These are phyloP conservation scores for Symbiodinium pilosum DNA, from an alignment of 73 alveolate genomes.

Conservation along the genomic window DNA sequence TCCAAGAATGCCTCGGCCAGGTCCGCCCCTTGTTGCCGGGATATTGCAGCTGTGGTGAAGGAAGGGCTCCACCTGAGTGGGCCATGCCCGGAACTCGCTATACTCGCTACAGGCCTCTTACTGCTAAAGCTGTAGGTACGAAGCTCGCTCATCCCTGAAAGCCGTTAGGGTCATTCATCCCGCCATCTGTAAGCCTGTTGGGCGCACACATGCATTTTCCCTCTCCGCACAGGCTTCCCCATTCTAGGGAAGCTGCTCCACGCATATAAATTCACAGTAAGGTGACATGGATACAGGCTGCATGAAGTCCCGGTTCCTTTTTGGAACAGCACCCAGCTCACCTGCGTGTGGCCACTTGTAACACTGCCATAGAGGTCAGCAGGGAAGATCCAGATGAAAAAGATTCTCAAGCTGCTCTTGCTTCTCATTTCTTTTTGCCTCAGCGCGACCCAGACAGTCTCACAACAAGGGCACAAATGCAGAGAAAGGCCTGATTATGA, in stretches of 20 bases:
- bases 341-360: background rate
- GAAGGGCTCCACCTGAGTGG: conserved; percentile 57
- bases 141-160: no score
- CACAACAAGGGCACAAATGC: no score
- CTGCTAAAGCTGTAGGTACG: no score
- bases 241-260: conserved; percentile 4
- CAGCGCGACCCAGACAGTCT: no score
- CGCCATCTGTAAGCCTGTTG: no score
- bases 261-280: background rate
- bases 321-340: background rate
- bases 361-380: background rate
- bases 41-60: conserved; percentile 57
- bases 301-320: background rate
- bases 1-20: conserved; percentile 15
- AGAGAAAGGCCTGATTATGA: no score
- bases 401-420: background rate
- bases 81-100: no score
- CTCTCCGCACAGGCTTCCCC: background rate
- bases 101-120: no score
- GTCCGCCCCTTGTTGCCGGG: conserved; percentile 87
- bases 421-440: conserved; percentile 83
- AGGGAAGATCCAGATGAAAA: background rate
- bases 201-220: no score
- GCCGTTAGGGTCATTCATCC: no score
- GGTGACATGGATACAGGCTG: background rate